phyloP scores from a whole-genome alignment of 495 filamentous ascomycete species.

The Aspergillus sparsus region DNA sequence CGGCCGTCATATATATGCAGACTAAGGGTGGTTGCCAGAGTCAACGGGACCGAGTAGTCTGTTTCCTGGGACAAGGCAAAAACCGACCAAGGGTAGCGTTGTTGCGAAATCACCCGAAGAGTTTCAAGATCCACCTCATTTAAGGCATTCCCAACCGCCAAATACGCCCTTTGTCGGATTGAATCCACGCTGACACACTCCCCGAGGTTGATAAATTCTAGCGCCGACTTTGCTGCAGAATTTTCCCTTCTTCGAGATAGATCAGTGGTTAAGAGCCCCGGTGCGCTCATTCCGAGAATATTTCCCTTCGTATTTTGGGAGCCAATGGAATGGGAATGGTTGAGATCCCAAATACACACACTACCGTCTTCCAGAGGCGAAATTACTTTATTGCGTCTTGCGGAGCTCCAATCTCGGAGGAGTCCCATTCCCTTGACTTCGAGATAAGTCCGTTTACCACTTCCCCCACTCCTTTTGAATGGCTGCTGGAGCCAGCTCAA shows the following conservation, averaged over 20 bases:
- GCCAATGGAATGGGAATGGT: slow-evolving; percentile 50
- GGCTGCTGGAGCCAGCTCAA: slow-evolving; percentile 75
- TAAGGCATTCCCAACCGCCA: slow-evolving; percentile 73
- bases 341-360: slow-evolving; percentile 84
- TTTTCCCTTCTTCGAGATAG: slow-evolving; percentile 46
- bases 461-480: slow-evolving; percentile 30
- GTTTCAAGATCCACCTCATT: slow-evolving; percentile 85
- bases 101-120: slow-evolving; percentile 66
- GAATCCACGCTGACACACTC: slow-evolving; percentile 85
- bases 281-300: slow-evolving; percentile 63
- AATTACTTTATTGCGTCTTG: slow-evolving; percentile 59
- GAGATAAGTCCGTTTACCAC: slow-evolving; percentile 46
- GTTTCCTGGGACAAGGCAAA: slow-evolving; percentile 78
- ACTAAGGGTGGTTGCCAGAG: slow-evolving; percentile 79
- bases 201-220: slow-evolving; percentile 68
- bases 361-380: slow-evolving; percentile 84
- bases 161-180: slow-evolving; percentile 66
- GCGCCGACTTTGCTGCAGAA: slow-evolving; percentile 40
- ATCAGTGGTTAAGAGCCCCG: slow-evolving; percentile 61
- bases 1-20: slow-evolving; percentile 85
- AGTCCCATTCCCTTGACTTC: slow-evolving; percentile 65
- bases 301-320: slow-evolving; percentile 55
- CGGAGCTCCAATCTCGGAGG: slow-evolving; percentile 51
- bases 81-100: slow-evolving; percentile 80
- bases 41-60: slow-evolving; percentile 68